Evolutionary conservation across 2,329 filamentous ascomycete genomes (phyloP).

Genomic region (Harringtonia aguacate): DNA sequence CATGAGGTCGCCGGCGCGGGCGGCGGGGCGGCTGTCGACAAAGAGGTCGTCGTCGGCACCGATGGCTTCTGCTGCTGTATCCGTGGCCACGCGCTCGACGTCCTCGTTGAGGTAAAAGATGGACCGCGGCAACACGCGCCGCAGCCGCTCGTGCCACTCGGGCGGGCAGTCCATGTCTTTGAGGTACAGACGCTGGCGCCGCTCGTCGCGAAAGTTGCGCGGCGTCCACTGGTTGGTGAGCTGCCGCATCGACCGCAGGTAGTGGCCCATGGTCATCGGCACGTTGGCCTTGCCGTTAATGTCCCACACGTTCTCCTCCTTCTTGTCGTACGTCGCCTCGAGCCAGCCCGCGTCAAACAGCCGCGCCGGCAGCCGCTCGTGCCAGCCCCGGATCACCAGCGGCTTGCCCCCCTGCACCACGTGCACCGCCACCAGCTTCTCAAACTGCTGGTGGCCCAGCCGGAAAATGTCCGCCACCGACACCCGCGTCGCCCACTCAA

Average conservation of each 20-base stretch:
- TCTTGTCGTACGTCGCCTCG: slow-evolving; percentile 64
- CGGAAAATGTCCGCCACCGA: slow-evolving; percentile 67
- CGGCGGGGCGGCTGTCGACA: slow-evolving; percentile 42
- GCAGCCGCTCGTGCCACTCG: slow-evolving; percentile 74
- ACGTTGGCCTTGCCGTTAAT: slow-evolving; percentile 63
- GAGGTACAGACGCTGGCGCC: slow-evolving; percentile 78
- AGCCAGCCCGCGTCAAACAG: slow-evolving; percentile 79
- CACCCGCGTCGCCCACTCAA: slow-evolving; percentile 77
- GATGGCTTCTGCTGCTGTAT: too few species aligned
- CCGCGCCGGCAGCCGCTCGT: slow-evolving; percentile 60
- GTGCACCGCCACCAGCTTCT: slow-evolving; percentile 73
- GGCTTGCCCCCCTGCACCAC: slow-evolving; percentile 81
- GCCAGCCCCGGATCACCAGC: slow-evolving; percentile 83
- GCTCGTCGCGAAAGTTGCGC: slow-evolving; percentile 66
- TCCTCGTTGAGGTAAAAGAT: slow-evolving; percentile 87
- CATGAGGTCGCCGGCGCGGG: slow-evolving; percentile 84
- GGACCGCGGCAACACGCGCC: slow-evolving; percentile 65
- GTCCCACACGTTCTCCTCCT: slow-evolving; percentile 77
- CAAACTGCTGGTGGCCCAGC: slow-evolving; percentile 69
- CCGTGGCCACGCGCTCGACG: slow-evolving; percentile 35
- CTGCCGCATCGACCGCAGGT: slow-evolving; percentile 75
- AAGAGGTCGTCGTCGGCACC: slow-evolving; percentile 23
- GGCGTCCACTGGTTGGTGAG: slow-evolving; percentile 74
- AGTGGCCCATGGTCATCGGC: slow-evolving; percentile 80
- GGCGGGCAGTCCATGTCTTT: slow-evolving; percentile 94